Evolutionary conservation across 1,284 basidiomycete genomes (phyloP).

Genomic region (Fomitopsis schrenkii): DNA sequence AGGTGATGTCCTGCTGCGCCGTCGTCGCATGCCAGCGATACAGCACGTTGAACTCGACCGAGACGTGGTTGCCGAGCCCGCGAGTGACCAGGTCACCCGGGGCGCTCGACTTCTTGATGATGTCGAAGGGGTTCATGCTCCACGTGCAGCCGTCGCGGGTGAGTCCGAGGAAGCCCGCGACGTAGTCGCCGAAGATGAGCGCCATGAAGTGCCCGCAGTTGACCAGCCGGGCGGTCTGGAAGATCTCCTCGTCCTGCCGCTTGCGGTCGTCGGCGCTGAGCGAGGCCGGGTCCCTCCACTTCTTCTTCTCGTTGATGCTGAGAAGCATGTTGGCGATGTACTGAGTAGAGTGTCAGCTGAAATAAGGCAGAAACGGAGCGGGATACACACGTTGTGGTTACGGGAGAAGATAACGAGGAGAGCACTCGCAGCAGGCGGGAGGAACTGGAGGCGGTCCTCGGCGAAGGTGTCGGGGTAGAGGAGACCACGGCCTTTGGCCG

Average conservation of each 20-base stretch:
- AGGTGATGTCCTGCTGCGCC: slow-evolving; percentile 54
- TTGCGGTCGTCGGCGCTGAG: slow-evolving; percentile 27
- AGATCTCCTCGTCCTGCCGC: slow-evolving; percentile 70
- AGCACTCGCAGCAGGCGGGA: slow-evolving; percentile 71
- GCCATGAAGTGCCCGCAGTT: slow-evolving; percentile 62
- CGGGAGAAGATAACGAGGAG: slow-evolving; percentile 66
- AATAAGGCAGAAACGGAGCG: background rate
- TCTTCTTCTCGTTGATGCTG: slow-evolving; percentile 63
- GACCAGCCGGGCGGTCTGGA: slow-evolving; percentile 69
- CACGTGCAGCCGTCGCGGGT: slow-evolving; percentile 52
- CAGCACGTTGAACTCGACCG: slow-evolving; percentile 71
- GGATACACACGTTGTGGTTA: slow-evolving; percentile 63
- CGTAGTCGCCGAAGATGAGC: slow-evolving; percentile 68
- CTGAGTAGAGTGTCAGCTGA: slow-evolving; percentile 28
- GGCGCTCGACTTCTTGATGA: slow-evolving; percentile 45
- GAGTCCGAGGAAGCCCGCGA: slow-evolving; percentile 67
- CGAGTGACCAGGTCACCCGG: slow-evolving; percentile 44
- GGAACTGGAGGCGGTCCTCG: slow-evolving; percentile 59
- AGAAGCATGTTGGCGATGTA: slow-evolving; percentile 70
- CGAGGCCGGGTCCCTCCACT: slow-evolving; percentile 32
- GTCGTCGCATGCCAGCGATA: slow-evolving; percentile 75
- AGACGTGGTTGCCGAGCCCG: slow-evolving; percentile 56
- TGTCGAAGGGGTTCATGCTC: slow-evolving; percentile 61
- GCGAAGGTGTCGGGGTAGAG: slow-evolving; percentile 70
- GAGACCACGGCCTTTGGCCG: slow-evolving; percentile 54